Base-by-base conservation (phyloP, 2,329 filamentous ascomycete genomes). In the Xylaria multiplex region DNA sequence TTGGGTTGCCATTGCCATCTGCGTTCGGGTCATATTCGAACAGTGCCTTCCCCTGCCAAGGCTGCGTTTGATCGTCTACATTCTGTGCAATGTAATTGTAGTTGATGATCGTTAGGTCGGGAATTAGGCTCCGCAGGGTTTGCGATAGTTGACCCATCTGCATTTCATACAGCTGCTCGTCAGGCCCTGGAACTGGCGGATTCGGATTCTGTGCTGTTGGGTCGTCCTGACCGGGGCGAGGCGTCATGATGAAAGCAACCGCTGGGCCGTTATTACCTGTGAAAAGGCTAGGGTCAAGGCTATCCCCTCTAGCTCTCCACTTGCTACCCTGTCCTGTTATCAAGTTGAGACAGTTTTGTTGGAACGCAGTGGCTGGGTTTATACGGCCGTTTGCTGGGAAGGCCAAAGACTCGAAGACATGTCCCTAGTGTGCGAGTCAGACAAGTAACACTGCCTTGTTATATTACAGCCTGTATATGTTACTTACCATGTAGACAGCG, bases 21-120 rank as follows among this genome's bases (percentile, higher is more conserved):
- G 58, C 49, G 13, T 60, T 37, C 4, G 37, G 40, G 8, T 60
- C 49, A 4, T 24, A 60, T 5, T 60, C 58, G 6, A 53, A 60
- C 35, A 60, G 7, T 8, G 37, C 58, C 9, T 60, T 53, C 2
- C 58, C 58, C 8, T 60, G 48, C 5, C 27, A 60, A 2, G 0
- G 1, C 4, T 45, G 6, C 3, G 8, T 19, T 2, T 50, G 5
- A 6, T 43, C 1, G 35, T 19, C 7, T 3, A 42, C 16, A 27
- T 43, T 50, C 2, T 3, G n/a, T 6, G 45, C 56, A 6, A 59
- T 50, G 35, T 59, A 43, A 16, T 50, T 59, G 16, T 59, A 59
- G 30, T 43, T 6, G 14, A n/a, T 22, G 0, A 59, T 3, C 30
- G 13, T 7, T 2, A 59, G 22, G 1, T 9, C 46, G 2, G 45